phyloP scores from a whole-genome alignment of 2,329 filamentous ascomycete genomes.

The Raffaelea ambrosiae region DNA sequence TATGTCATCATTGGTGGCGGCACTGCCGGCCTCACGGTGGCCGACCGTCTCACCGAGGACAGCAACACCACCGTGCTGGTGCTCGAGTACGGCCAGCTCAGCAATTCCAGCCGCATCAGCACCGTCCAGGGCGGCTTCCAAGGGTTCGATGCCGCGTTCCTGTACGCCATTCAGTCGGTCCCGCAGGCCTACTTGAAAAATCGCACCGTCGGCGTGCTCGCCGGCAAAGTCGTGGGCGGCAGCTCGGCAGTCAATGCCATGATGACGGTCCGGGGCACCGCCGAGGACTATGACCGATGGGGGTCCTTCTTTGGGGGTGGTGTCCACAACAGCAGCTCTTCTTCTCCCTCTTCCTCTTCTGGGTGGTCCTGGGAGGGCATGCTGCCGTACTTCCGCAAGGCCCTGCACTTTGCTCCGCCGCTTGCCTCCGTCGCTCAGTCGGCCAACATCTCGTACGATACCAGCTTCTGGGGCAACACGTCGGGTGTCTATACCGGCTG shows the following conservation, averaged over 20 bases:
- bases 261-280: slow-evolving; percentile 23
- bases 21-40: slow-evolving; percentile 15
- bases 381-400: slow-evolving; percentile 24
- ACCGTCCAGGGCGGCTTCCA: slow-evolving; percentile 12
- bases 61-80: slow-evolving; percentile 13
- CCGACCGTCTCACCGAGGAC: slow-evolving; percentile 15
- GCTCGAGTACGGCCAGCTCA: slow-evolving; percentile 14
- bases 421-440: slow-evolving; percentile 13
- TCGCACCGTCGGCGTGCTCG: slow-evolving; percentile 14
- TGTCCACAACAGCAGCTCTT: not conserved
- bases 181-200: slow-evolving; percentile 18
- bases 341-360: too few species aligned
- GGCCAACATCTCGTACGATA: slow-evolving; percentile 23
- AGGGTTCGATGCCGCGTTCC: slow-evolving; percentile 11
- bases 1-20: slow-evolving; percentile 13
- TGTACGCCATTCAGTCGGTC: slow-evolving; percentile 20
- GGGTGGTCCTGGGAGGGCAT: slow-evolving; percentile 17
- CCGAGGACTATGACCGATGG: slow-evolving; percentile 26
- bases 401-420: slow-evolving; percentile 12
- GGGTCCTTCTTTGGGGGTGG: slow-evolving; percentile 18
- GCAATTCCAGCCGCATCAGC: slow-evolving; percentile 14
- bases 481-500: slow-evolving; percentile 25
- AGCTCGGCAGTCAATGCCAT: slow-evolving; percentile 27
- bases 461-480: slow-evolving; percentile 25
- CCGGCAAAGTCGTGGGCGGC: slow-evolving; percentile 25